These are phyloP conservation scores for Ceriops tagal DNA, from an alignment of 345 rosid species.

Conservation along the genomic window DNA sequence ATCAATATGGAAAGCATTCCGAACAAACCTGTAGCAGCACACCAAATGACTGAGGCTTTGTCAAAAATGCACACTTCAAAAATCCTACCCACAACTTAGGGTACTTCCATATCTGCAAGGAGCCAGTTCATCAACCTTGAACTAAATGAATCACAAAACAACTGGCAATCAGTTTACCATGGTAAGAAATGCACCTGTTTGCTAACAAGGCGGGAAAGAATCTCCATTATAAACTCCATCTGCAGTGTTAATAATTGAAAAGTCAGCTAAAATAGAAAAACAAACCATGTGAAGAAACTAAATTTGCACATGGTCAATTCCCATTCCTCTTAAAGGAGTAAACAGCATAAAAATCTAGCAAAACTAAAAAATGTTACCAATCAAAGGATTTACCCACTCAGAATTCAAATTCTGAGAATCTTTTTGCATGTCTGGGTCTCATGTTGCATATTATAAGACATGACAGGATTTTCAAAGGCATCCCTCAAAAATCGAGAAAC, in stretches of 20 bases:
- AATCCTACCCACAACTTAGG: slow-evolving; percentile 99
- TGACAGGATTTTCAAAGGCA: too few species aligned
- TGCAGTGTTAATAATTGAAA: slow-evolving; percentile 27
- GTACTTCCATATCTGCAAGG: slow-evolving; percentile 87
- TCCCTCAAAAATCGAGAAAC: too few species aligned
- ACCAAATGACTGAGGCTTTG: slow-evolving; percentile 84
- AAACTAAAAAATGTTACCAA: too few species aligned
- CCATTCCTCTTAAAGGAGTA: too few species aligned
- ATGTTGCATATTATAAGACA: too few species aligned
- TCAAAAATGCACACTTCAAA: slow-evolving; percentile 79
- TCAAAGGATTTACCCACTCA: too few species aligned
- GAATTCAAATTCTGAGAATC: too few species aligned
- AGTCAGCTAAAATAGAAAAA: slow-evolving; percentile 13
- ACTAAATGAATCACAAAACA: slow-evolving; percentile 6
- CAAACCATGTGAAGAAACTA: not conserved
- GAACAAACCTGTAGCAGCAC: slow-evolving; percentile 82
- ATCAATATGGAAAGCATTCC: not conserved
- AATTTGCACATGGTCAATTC: not conserved
- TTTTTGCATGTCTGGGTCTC: too few species aligned
- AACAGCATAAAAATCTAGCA: too few species aligned
- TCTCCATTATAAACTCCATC: slow-evolving; percentile 92
- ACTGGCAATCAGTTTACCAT: slow-evolving; percentile 2
- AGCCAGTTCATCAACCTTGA: slow-evolving; percentile 13
- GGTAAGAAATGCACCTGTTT: slow-evolving; percentile 63
- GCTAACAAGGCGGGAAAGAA: slow-evolving; percentile 90